phyloP scores from a whole-genome alignment of 108 stramenopile genomes.

The Pseudonitzschia delicatissima region DNA sequence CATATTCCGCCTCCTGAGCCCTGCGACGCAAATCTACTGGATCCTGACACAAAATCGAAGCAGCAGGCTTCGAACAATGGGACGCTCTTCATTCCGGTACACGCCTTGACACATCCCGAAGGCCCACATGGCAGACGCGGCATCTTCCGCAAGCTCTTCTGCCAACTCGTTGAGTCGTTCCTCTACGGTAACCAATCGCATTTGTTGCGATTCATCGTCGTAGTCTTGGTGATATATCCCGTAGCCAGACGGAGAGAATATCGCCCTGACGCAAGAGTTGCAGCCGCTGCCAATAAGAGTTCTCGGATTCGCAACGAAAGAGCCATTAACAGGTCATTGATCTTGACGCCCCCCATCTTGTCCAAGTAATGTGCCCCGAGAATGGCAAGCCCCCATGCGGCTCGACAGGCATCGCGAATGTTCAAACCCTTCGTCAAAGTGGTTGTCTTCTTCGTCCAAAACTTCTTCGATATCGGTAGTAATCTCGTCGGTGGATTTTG shows the following conservation, averaged over 20 bases:
- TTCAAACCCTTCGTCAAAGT: slow-evolving; percentile 38
- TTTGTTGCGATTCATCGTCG: slow-evolving; percentile 2
- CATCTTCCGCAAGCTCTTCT: slow-evolving; percentile 51
- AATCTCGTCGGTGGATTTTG: slow-evolving; percentile 12
- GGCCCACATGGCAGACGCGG: slow-evolving; percentile 47
- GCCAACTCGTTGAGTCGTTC: slow-evolving; percentile 35
- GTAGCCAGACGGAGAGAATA: slow-evolving; percentile 2
- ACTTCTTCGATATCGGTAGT: slow-evolving; percentile 36
- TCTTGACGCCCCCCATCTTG: slow-evolving; percentile 38
- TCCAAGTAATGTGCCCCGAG: slow-evolving; percentile 30
- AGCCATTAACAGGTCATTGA: slow-evolving; percentile 34
- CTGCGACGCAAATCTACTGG: slow-evolving; percentile 28
- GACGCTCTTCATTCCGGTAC: slow-evolving; percentile 37
- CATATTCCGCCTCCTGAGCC: slow-evolving; percentile 30
- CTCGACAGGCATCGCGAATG: slow-evolving; percentile 50
- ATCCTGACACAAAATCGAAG: slow-evolving; percentile 53
- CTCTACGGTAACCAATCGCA: slow-evolving; percentile 9
- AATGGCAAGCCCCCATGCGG: slow-evolving; percentile 56
- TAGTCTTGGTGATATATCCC: not conserved
- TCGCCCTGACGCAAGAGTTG: slow-evolving; percentile 35
- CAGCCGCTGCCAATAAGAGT: slow-evolving; percentile 38
- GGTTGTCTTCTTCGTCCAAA: slow-evolving; percentile 31
- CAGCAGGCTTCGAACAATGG: slow-evolving; percentile 47
- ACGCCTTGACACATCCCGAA: slow-evolving; percentile 50
- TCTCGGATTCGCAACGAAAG: slow-evolving; percentile 46